Evolutionary conservation across 1,284 basidiomycete genomes (phyloP), one percentile per base, ranked within the genome.

Genomic region (Microbotryomycetes sp.): DNA sequence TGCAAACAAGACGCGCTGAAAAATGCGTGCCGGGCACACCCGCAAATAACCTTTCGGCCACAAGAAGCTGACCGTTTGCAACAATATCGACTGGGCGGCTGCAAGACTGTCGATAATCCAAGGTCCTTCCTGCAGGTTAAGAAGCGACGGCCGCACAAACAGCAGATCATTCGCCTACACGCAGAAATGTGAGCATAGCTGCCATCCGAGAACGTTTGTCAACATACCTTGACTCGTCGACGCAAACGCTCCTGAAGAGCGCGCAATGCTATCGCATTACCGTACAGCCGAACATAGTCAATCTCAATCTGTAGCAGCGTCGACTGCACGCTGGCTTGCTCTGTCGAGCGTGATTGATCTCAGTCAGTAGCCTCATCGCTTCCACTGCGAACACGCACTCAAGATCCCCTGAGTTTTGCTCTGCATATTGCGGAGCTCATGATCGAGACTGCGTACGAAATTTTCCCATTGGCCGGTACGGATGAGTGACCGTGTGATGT

Each of bases 61-160:
- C 47, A 68, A 61, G 55, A 61, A 60, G 41, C 45, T 50, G 61
- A 65, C 61, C 2, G 66, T 68, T 1, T 60, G 61, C 21, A 62
- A 59, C 15, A 68, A 52, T 46, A 65, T 65, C 11, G 66, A 65
- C 23, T 68, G 66, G 1, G 66, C 66, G 5, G 66, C 66, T 2
- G 64, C 61, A 48, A 68, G 64, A 4, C 63, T 61, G 47, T 68
- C 66, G 54, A 68, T 60, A n/a, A 63, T 57, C 63, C 63, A 68
- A 18, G 61, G 63, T 2, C 66, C 66, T 54, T 68, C 66, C 30
- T 65, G 63, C 16, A 68, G 57, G 60, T 68, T 68, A 16, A 68
- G 66, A 24, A 68, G 53, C 49, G 63, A 65, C 5, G 66, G 66
- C 30, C 63, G 60, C 13, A 65, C 60, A 52, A 65, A 68, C 54